phyloP scores from a whole-genome alignment of 1,284 basidiomycete species.

The Fomitopsis palustris region DNA sequence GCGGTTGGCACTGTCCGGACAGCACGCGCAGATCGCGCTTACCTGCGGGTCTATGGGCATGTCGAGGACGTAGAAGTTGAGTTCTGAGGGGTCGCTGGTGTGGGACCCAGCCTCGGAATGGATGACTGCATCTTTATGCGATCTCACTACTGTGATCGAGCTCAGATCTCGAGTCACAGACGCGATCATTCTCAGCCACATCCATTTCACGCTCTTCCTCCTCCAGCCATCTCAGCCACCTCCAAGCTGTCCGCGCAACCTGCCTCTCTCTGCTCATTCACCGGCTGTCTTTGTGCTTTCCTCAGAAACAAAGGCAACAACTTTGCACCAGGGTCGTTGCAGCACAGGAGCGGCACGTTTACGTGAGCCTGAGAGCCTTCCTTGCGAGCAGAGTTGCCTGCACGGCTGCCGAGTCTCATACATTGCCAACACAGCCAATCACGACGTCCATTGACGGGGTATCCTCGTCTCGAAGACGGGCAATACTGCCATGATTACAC shows the following conservation, averaged over 20 bases:
- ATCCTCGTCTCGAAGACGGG: not conserved
- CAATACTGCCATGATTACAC: slow-evolving; percentile 64
- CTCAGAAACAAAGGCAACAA: no score
- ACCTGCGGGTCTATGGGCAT: slow-evolving; percentile 59
- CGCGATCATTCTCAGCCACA: not conserved
- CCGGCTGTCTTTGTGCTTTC: no score
- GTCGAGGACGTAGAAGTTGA: not conserved
- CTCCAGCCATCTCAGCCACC: not conserved
- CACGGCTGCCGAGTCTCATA: no score
- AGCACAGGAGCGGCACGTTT: no score
- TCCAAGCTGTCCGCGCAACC: not conserved
- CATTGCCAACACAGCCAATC: no score
- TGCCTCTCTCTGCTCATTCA: not conserved
- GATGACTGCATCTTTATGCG: slow-evolving; percentile 2
- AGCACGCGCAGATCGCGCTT: slow-evolving; percentile 15
- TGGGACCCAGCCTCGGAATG: not conserved
- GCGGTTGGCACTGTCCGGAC: not conserved
- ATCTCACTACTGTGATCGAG: slow-evolving; percentile 1
- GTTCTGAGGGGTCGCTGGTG: not conserved
- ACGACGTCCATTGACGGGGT: no score
- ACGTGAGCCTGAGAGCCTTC: no score
- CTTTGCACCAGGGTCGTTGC: no score
- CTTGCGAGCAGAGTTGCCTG: no score
- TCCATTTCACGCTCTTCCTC: not conserved
- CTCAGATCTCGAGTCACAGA: slow-evolving; percentile 1